Base-by-base conservation (phyloP, 495 filamentous ascomycete species). In the Podospora australis region DNA sequence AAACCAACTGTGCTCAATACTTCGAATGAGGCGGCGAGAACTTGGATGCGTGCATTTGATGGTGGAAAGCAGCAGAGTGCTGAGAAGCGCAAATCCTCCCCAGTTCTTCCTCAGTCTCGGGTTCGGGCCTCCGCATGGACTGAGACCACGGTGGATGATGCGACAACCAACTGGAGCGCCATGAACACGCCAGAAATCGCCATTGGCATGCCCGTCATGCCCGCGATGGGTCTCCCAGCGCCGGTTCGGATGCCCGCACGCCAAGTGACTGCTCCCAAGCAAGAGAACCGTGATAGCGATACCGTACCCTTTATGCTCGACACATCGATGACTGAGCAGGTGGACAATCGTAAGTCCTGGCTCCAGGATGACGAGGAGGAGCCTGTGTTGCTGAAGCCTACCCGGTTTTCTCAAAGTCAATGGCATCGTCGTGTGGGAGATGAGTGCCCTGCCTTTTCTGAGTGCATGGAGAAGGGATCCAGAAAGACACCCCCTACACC, bases 361-460 rank as follows among this genome's bases (percentile, higher is more conserved):
- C 26, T 30, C 29, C 3, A 47, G 13, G 52, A 54, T 11, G 39
- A 26, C 16, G 46, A 53, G 10, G 11, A 9, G 3, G 9, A 14
- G 10, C 20, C 16, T 9, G 13, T 22, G 6, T 4, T 38, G 0
- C 36, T 48, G 3, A 38, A 39, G 11, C 49, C 50, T 52, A 44
- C 57, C 43, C 25, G 47, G 25, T 25, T 48, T n/a, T 48, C 61
- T 14, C 45, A 62, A 24, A 46, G 48, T 42, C 54, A 50, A n/a
- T 78, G 72, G 66, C 75, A 78, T 56, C 62, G 63, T 14, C 72
- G 76, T 2, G 58, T 78, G 20, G 76, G 76, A 17, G 75, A 79
- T 17, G 66, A 73, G 10, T 72, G 72, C 32, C 76, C 74, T 13
- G 64, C 70, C 2, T 79, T 79, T 60, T 78, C 75, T 4, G 65